Conservation (phyloP, 306 rosid genomes). For the Begonia peltatifolia region DNA sequence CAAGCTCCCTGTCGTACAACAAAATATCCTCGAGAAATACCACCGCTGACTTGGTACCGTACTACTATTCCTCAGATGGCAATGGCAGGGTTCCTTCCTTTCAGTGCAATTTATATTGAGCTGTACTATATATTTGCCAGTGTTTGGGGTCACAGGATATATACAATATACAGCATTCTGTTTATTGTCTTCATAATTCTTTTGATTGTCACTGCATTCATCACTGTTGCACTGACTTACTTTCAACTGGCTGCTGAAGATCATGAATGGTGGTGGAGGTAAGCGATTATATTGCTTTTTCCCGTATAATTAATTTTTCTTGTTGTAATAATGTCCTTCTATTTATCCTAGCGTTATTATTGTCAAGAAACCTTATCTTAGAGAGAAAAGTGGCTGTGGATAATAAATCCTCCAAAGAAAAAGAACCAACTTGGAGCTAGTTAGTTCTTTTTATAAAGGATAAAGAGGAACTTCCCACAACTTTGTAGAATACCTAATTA, state of each 20-base stretch:
- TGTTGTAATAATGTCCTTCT: too few species aligned
- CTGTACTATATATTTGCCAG: constrained; percentile 96
- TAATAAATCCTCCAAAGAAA: too few species aligned
- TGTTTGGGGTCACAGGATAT: constrained; percentile 98
- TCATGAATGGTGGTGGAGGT: constrained; percentile 99
- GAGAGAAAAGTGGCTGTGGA: too few species aligned
- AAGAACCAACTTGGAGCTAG: too few species aligned
- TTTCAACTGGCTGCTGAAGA: constrained; percentile 99
- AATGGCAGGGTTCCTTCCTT: constrained; percentile 97
- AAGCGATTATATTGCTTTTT: constrained; percentile 9
- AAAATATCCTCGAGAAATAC: constrained; percentile 87
- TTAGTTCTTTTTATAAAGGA: too few species aligned
- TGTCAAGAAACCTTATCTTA: too few species aligned
- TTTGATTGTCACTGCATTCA: constrained; percentile 92
- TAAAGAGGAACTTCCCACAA: too few species aligned
- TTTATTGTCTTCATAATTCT: constrained; percentile 90
- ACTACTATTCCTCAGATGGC: constrained; percentile 94
- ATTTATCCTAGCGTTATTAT: too few species aligned
- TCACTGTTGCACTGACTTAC: constrained; percentile 95
- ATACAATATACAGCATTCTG: constrained; percentile 92
- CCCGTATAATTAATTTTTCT: too few species aligned
- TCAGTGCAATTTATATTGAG: constrained; percentile 96
- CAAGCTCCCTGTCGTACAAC: constrained; percentile 95
- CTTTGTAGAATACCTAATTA: too few species aligned
- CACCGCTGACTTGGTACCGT: constrained; percentile 86